Base-by-base conservation (phyloP, 305 asterid species). In the Solanum aculeatissimum region DNA sequence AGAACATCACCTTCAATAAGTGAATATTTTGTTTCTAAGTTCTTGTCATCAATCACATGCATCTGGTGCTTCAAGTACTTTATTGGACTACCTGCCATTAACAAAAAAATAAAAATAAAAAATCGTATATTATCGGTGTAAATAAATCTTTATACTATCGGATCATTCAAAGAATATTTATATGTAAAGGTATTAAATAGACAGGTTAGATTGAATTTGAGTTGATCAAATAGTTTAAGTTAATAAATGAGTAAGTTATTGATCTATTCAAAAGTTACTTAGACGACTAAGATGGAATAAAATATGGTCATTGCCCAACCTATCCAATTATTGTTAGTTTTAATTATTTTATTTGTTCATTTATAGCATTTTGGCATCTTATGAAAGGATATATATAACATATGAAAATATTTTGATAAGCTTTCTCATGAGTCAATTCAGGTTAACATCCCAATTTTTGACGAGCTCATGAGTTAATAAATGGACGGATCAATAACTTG, bases 41-140 rank as follows among this genome's bases (percentile, higher is more conserved):
- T 89, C 83, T 91, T 91, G 63, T 91, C 89, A n/a, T 92, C 92
- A 6, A 92, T 53, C 4, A 23, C 90, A 13, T 88, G 92, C 32
- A 91, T 87, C 85, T 88, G 65, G 54, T 91, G 94, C 85, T 92
- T 94, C 90, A 91, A 91, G 47, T 88, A 92, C 53, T 80, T 92
- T 66, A 85, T 87, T 16, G 92, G 95, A 58, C 94, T 89, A 74
- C 87, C 95, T 93, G 71, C 2, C 68, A 35, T 78, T 16, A 14
- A 42, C 25, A 45, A 47, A 10, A 66, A 7, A 88, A 57, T n/a
- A 57, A 57, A 9, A 87, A 6, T n/a, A 25, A 25, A 38, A 35
- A 53, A 3, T 11, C 9, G 1, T 23, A 11, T 23, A 60, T 23
- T 60, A 57, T 58, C 32, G 2, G 0, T 58, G 15, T 53, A 53